Conservation (phyloP, 2,329 filamentous ascomycete genomes). For the Fusarium sp. region DNA sequence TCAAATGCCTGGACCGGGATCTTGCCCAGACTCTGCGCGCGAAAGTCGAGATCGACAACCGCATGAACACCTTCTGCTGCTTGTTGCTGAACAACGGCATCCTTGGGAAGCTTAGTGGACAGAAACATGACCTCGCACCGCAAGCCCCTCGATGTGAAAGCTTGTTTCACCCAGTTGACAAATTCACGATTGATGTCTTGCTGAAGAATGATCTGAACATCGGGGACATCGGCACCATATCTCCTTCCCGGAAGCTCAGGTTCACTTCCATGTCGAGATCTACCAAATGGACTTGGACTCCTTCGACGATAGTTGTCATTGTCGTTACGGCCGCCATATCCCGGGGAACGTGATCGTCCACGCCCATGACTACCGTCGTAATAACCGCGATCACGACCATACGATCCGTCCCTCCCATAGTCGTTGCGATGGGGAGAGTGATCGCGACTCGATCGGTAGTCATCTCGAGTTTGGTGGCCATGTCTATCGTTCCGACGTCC, state of each 20-base stretch:
- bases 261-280: conserved; percentile 64
- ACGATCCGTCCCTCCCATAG: conserved; percentile 71
- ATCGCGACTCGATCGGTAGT: conserved; percentile 72
- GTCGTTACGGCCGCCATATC: conserved; percentile 57
- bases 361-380: conserved; percentile 60
- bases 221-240: conserved; percentile 80
- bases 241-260: conserved; percentile 77
- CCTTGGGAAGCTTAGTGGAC: conserved; percentile 79
- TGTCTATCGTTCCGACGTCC: conserved; percentile 60
- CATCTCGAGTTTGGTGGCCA: conserved; percentile 67
- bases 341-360: conserved; percentile 77
- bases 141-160: conserved; percentile 78
- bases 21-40: conserved; percentile 76
- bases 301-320: conserved; percentile 71
- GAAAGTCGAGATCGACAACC: conserved; percentile 80
- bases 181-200: conserved; percentile 84
- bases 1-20: conserved; percentile 89
- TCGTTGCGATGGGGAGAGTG: conserved; percentile 68
- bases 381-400: conserved; percentile 62
- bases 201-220: conserved; percentile 87
- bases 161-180: conserved; percentile 82
- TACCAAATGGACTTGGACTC: conserved; percentile 74
- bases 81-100: conserved; percentile 84
- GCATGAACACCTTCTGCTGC: conserved; percentile 90
- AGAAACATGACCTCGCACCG: conserved; percentile 84